These are phyloP conservation scores for Aspergillus sp. DNA, from an alignment of 2,329 filamentous ascomycete genomes.

Conservation along the genomic window DNA sequence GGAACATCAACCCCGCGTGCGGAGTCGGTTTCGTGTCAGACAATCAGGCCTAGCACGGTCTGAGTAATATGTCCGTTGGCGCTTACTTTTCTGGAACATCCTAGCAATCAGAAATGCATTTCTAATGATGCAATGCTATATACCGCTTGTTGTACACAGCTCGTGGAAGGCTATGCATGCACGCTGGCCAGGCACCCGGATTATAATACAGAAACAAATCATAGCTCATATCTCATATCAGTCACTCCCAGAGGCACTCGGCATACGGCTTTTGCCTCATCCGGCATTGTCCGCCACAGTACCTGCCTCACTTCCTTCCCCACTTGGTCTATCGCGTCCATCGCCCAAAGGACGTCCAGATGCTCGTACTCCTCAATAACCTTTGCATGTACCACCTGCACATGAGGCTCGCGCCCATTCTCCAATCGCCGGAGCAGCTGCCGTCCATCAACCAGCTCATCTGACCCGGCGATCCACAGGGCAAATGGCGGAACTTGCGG, in stretches of 20 bases:
- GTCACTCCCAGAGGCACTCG: conserved; percentile 53
- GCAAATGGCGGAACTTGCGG: conserved; percentile 75
- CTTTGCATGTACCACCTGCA: conserved; percentile 74
- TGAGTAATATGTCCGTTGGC: no score
- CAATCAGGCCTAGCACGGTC: no score
- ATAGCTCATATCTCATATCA: background rate
- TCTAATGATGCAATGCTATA: no score
- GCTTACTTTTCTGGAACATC: no score
- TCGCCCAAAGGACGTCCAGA: conserved; percentile 90
- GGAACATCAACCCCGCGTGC: no score
- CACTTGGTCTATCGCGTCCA: conserved; percentile 79
- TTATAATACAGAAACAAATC: background rate
- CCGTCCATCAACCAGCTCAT: conserved; percentile 78
- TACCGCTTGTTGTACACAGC: no score
- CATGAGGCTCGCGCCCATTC: conserved; percentile 73
- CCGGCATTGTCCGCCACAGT: conserved; percentile 69
- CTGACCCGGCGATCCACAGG: conserved; percentile 78
- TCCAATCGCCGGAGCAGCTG: conserved; percentile 70
- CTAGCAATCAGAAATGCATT: no score
- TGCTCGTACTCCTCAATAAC: conserved; percentile 87
- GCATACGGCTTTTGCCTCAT: conserved; percentile 55
- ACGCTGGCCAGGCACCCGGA: no score
- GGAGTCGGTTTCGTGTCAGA: no score
- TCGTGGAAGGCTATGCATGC: no score
- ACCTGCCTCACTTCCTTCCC: conserved; percentile 76